phyloP scores from a whole-genome alignment of 208 protist genomes.

The Crithidia thermophila region DNA sequence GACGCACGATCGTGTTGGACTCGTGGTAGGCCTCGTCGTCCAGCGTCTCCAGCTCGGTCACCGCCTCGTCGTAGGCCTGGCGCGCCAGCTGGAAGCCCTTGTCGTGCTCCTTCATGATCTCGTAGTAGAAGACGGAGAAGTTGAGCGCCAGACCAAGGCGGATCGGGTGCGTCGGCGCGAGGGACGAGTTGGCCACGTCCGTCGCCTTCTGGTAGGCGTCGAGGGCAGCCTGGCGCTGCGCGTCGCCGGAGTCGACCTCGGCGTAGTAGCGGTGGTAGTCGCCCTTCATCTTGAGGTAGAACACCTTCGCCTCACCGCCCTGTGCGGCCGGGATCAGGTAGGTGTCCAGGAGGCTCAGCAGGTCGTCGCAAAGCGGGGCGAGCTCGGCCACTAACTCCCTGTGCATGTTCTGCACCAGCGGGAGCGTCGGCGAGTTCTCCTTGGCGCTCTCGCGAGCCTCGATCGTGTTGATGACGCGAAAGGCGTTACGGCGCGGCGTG shows the following conservation, averaged over 20 bases:
- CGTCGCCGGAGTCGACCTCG: conserved; percentile 95
- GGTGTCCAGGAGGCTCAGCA: conserved; percentile 96
- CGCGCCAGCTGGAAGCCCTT: conserved; percentile 93
- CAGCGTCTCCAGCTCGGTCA: conserved; percentile 98
- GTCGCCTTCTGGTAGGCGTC: conserved; percentile 90
- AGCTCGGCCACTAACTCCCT: conserved; percentile 98
- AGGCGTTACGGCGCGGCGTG: conserved; percentile 98
- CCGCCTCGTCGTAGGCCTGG: conserved; percentile 95
- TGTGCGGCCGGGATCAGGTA: conserved; percentile 97
- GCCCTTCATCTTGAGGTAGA: conserved; percentile 97
- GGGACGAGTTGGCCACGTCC: conserved; percentile 84
- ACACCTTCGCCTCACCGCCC: conserved; percentile 93
- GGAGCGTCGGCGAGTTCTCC: conserved; percentile 88
- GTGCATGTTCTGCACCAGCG: conserved; percentile 95
- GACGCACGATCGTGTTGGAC: conserved; percentile 99
- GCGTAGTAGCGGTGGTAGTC: conserved; percentile 98
- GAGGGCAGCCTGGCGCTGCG: conserved; percentile 81
- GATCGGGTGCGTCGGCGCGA: conserved; percentile 97
- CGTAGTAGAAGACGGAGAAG: conserved; percentile 99
- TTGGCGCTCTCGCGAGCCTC: conserved; percentile 96
- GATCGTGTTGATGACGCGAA: conserved; percentile 98
- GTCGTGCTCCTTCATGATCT: conserved; percentile 98
- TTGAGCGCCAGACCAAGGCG: conserved; percentile 99
- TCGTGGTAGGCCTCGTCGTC: conserved; percentile 99
- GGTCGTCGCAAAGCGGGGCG: conserved; percentile 97